Percentiles rank a stretch among this genome's conserved stretches.
Evolutionary conservation across 495 filamentous ascomycete species (phyloP).

Genomic region (Daldinia decipiens): DNA sequence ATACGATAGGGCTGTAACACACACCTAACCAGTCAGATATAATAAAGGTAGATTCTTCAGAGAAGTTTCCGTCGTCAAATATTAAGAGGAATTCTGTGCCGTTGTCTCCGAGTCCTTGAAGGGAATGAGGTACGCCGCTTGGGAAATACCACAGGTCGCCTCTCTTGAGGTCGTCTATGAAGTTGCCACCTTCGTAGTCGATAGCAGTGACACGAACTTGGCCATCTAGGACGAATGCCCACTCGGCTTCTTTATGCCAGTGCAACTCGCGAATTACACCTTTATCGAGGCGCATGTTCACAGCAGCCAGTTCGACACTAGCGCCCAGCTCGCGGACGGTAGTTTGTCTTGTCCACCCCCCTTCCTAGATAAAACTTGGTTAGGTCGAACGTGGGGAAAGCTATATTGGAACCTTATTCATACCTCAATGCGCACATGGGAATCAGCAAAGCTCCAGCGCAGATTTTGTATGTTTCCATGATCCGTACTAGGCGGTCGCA

Average conservation of each 20-base stretch:
- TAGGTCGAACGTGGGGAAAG: conserved; percentile 7
- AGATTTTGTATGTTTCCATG: conserved; percentile 70
- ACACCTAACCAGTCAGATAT: conserved; percentile 73
- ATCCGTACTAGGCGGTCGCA: conserved; percentile 73
- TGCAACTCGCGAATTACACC: conserved; percentile 78
- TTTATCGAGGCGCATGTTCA: conserved; percentile 73
- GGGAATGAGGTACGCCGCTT: conserved; percentile 73
- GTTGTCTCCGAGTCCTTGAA: conserved; percentile 72
- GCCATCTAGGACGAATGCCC: conserved; percentile 72
- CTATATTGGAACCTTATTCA: conserved; percentile 15
- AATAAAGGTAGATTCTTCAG: conserved; percentile 75
- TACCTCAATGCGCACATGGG: conserved; percentile 72
- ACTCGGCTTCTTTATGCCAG: conserved; percentile 79
- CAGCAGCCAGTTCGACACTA: conserved; percentile 69
- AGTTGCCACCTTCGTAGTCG: conserved; percentile 73
- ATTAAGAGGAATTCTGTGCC: conserved; percentile 77
- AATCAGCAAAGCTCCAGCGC: conserved; percentile 75
- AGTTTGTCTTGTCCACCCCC: conserved; percentile 74
- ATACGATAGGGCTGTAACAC: conserved; percentile 18
- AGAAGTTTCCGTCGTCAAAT: conserved; percentile 75
- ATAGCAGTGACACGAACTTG: conserved; percentile 70
- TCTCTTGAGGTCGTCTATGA: conserved; percentile 74
- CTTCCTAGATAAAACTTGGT: conserved; percentile 58
- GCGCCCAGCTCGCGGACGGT: conserved; percentile 68
- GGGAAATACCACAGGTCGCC: conserved; percentile 83